phyloP scores from a whole-genome alignment of 495 filamentous ascomycete genomes.

The Podospora australis region DNA sequence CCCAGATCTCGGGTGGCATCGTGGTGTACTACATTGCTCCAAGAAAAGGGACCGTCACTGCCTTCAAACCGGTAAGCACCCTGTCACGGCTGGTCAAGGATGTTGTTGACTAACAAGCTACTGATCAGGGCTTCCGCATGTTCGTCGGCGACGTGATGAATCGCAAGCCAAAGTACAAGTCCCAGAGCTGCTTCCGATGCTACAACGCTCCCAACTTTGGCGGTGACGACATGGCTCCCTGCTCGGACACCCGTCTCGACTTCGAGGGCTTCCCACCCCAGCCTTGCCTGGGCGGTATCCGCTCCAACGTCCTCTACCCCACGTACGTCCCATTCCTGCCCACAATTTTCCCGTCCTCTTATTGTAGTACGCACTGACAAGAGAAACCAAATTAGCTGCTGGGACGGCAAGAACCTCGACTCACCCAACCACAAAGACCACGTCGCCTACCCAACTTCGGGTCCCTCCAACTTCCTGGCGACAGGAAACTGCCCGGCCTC shows the following conservation, averaged over 20 bases:
- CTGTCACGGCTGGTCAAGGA: not conserved
- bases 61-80: conserved; percentile 35
- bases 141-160: conserved; percentile 28
- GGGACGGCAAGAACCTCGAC: conserved; percentile 33
- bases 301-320: conserved; percentile 39
- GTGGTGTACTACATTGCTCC: conserved; percentile 43
- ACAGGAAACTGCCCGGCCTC: conserved; percentile 36
- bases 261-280: conserved; percentile 27
- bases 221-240: conserved; percentile 31
- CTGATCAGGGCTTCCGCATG: conserved; percentile 30
- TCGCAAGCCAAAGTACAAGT: conserved; percentile 25
- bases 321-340: conserved; percentile 20
- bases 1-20: conserved; percentile 35
- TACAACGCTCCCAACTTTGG: conserved; percentile 33
- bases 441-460: conserved; percentile 32
- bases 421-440: conserved; percentile 36
- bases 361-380: too few relatives aligned
- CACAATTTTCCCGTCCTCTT: not conserved
- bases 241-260: conserved; percentile 26
- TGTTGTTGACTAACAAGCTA: not conserved
- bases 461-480: conserved; percentile 26
- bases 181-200: conserved; percentile 40
- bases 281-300: conserved; percentile 33
- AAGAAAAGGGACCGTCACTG: conserved; percentile 33
- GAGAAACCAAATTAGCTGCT: conserved; percentile 23